Evolutionary conservation across 306 rosid species (phyloP).

Genomic region (Acmispon strigosus): DNA sequence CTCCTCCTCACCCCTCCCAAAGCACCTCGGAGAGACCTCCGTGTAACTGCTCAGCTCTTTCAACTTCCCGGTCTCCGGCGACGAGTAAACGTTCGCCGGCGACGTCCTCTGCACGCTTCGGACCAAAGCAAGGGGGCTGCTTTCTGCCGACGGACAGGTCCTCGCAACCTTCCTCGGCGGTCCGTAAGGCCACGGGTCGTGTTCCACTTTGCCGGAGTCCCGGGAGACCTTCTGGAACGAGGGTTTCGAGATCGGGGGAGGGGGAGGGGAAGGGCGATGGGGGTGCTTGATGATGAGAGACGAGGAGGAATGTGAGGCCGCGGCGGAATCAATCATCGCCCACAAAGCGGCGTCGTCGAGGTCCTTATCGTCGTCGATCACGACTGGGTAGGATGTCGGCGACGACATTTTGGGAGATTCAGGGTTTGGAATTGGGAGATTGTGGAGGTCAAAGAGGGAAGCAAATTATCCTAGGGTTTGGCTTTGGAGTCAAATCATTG

Average conservation of each 20-base stretch:
- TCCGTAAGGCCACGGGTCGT: constrained; percentile 58
- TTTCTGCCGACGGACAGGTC: constrained; percentile 34
- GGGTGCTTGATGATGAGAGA: constrained; percentile 41
- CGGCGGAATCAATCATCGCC: constrained; percentile 88
- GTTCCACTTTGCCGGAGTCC: constrained; percentile 43
- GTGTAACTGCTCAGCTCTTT: constrained; percentile 32
- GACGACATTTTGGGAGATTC: constrained; percentile 34
- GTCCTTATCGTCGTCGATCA: constrained; percentile 76
- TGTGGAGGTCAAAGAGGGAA: neutral
- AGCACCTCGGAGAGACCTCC: constrained; percentile 36
- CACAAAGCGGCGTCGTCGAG: constrained; percentile 85
- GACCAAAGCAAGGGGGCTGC: constrained; percentile 52
- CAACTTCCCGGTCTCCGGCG: constrained; percentile 45
- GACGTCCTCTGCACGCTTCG: constrained; percentile 47
- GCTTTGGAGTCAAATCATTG: neutral
- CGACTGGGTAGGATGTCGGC: constrained; percentile 31
- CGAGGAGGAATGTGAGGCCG: constrained; percentile 51
- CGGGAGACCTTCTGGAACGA: constrained; percentile 22
- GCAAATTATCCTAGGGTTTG: neutral
- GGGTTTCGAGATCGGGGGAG: constrained; percentile 37
- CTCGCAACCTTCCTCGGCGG: constrained; percentile 63
- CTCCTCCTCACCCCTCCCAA: constrained; percentile 33
- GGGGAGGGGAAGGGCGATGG: constrained; percentile 21
- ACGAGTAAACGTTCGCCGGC: constrained; percentile 26
- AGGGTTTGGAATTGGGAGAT: constrained; percentile 6